Conservation (phyloP, 805 yeast genomes). For the Sugiyamaella valdiviana region DNA sequence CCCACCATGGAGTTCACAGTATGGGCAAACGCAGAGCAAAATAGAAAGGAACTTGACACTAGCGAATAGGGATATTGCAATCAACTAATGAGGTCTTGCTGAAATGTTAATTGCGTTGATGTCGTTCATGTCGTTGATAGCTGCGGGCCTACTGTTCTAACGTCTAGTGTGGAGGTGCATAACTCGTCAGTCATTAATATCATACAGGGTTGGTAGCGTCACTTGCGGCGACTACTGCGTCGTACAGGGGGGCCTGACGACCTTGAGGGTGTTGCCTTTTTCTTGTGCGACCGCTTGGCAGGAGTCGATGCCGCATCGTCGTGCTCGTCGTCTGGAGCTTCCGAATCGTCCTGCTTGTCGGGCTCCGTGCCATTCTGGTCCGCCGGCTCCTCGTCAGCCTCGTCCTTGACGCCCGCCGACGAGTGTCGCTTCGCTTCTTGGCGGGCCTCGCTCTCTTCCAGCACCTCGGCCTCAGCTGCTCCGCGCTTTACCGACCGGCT, state of each 20-base stretch:
- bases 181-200: neutral
- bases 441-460: neutral
- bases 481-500: neutral
- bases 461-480: neutral
- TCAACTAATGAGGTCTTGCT: too few species aligned
- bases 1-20: too few species aligned
- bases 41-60: too few species aligned
- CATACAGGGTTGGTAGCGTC: neutral
- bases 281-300: neutral
- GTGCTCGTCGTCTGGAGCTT: conserved; percentile 5
- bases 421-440: neutral
- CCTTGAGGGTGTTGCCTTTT: neutral
- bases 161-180: too few species aligned
- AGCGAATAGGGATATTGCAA: too few species aligned
- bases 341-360: neutral
- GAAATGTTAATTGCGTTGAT: too few species aligned
- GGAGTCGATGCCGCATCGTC: neutral
- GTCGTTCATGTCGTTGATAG: too few species aligned
- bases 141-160: too few species aligned
- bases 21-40: too few species aligned
- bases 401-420: conserved; percentile 1
- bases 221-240: conserved; percentile 3
- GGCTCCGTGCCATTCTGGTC: conserved; percentile 3
- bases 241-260: neutral
- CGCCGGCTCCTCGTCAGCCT: conserved; percentile 2